phyloP scores from a whole-genome alignment of 75 land plant species.

The Larix kaempferi region DNA sequence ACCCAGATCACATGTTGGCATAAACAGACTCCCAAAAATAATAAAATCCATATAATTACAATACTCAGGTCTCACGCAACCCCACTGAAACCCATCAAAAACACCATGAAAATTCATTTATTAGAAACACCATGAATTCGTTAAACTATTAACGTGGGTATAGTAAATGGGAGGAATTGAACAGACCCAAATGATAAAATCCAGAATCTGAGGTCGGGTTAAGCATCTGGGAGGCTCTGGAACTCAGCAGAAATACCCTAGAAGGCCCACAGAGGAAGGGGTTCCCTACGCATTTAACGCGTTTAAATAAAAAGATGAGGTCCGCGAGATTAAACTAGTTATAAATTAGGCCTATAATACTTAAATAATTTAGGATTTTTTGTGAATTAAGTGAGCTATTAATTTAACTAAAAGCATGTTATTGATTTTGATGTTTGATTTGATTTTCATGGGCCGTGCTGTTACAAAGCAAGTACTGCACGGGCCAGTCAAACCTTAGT shows the following conservation, averaged over 20 bases:
- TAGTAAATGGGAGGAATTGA: too few relatives aligned
- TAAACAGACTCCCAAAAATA: too few relatives aligned
- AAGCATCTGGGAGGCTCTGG: conserved; percentile 6
- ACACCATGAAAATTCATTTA: not conserved
- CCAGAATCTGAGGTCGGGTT: not conserved
- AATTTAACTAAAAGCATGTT: not conserved
- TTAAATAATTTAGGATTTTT: not conserved
- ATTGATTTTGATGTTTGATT: conserved; percentile 2
- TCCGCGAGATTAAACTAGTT: conserved; percentile 6
- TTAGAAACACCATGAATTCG: not conserved
- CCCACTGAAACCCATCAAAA: not conserved
- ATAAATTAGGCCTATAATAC: not conserved
- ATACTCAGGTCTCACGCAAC: not conserved
- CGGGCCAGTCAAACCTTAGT: conserved; percentile 7
- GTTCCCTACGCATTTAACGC: not conserved
- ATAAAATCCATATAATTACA: too few relatives aligned
- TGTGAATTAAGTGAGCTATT: not conserved
- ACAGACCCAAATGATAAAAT: not conserved
- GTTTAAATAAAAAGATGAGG: not conserved
- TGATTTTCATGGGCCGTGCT: conserved; percentile 7
- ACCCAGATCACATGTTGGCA: too few relatives aligned
- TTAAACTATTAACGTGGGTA: too few relatives aligned
- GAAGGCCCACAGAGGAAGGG: not conserved
- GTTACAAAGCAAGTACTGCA: conserved; percentile 2
- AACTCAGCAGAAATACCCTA: not conserved